Evolutionary conservation across 441 rosid species (phyloP), one percentile per base, ranked within the genome.

Genomic region (Gossypium davidsonii): DNA sequence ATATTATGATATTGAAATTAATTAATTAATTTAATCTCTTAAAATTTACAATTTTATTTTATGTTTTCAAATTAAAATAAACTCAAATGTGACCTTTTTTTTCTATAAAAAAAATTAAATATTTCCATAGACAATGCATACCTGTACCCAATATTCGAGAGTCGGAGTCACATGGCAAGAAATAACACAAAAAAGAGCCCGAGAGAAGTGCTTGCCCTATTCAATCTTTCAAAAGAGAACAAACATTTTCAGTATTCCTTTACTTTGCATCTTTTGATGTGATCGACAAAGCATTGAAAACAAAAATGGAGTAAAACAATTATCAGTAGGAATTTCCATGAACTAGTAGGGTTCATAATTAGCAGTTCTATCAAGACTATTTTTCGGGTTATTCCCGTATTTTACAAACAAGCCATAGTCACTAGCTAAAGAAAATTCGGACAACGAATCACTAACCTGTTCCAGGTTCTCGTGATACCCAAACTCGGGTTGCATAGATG

Each of bases 341-440:
- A 73, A 74, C 83, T 80, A 76, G 39, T 80, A 76, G 39, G 58
- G 73, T 68, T 78, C 81, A 78, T 79, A 79, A 68, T 73, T 81
- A 73, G 82, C 81, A 70, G 85, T 85, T 82, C 78, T 74, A 75
- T 80, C 84, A 72, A 74, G 77, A 63, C 65, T 34, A 71, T 53
- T 80, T 74, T 72, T 81, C 34, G 74, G 72, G 81, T 83, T 75
- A 66, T 82, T 76, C 80, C 86, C 78, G 44, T 72, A 82, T 70
- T 82, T 80, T 72, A 82, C 88, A 81, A 75, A 79, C 83, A 63
- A 65, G 57, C 53, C 77, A 78, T 60, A 67, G 75, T 73, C 79
- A 55, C 82, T 55, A 65, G 69, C 75, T 10, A 46, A 34, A 15
- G 71, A 48, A 46, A 67, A 55, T 67, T 81, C 77, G 6, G 74